Evolutionary conservation across 345 rosid genomes (phyloP).

Genomic region (Lepidium africanum): DNA sequence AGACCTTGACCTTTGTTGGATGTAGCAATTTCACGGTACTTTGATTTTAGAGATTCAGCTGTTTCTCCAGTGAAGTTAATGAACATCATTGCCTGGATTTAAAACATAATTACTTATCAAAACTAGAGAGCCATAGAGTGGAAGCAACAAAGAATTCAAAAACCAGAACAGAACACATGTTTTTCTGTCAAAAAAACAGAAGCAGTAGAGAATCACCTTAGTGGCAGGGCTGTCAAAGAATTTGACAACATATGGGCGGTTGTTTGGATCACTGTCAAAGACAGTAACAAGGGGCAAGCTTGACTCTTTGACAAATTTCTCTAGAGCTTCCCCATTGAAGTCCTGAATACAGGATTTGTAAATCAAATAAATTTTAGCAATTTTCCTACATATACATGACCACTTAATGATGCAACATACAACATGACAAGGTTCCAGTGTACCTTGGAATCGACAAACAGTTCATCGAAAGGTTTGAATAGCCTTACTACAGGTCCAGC

Average conservation of each 20-base stretch:
- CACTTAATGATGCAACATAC: not conserved
- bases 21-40: slow-evolving; percentile 64
- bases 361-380: not conserved
- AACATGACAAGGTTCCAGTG: not conserved
- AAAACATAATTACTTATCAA: not conserved
- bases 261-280: slow-evolving; percentile 62
- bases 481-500: slow-evolving; percentile 85
- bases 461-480: slow-evolving; percentile 96
- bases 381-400: not conserved
- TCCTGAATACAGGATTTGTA: slow-evolving; percentile 40
- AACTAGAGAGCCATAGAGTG: not conserved
- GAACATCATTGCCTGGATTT: slow-evolving; percentile 76
- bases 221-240: slow-evolving; percentile 63
- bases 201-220: slow-evolving; percentile 46
- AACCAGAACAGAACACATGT: not conserved
- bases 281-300: slow-evolving; percentile 67
- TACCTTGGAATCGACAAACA: slow-evolving; percentile 77
- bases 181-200: not conserved
- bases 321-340: slow-evolving; percentile 60
- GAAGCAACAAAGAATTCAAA: not conserved
- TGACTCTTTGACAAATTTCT: slow-evolving; percentile 73
- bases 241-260: slow-evolving; percentile 69
- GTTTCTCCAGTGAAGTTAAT: slow-evolving; percentile 50
- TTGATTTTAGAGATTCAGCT: slow-evolving; percentile 57
- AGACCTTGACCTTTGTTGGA: slow-evolving; percentile 63